Evolutionary conservation across 805 yeast genomes (phyloP), one percentile per base, ranked within the genome.

Genomic region (Ogataea sp.): DNA sequence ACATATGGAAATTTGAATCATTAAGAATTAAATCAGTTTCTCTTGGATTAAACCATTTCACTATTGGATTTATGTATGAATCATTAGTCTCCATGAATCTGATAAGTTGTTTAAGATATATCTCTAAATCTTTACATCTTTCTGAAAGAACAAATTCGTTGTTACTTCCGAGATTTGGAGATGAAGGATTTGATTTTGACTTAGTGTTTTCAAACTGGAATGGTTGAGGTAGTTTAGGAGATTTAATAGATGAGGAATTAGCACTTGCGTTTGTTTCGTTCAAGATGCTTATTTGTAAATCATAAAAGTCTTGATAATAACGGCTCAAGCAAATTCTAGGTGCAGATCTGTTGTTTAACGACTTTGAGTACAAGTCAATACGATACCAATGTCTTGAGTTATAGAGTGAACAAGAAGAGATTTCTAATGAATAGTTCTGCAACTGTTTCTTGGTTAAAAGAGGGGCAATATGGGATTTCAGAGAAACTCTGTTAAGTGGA

Each of bases 301-400:
- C 65, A 50, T 70, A 68, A 39, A 73, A 71, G 45, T 73, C 78
- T 49, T 69, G 73, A 46, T 71, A 73, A 50, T 66, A 72, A 15
- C 77, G 59, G 43, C 74, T 66, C 17, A 73, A 51, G 37, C 63
- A 62, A 40, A 65, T 58, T 32, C 59, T 63, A 15, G 30, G 9
- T 7, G 15, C 17, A n/a, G n/a, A n/a, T 31, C 55, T 57, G 18
- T 62, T 62, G 37, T 62, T 57, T 29, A 57, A 53, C 45, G 60
- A 56, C 6, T 50, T 43, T 20, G 33, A 34, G 6, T 34, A 9
- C 11, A 70, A 50, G 43, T 72, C 78, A 23, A 71, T 61, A 39
- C 73, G 59, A 46, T 73, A 73, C 77, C 78, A 73, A 47, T 62
- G 70, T 38, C 74, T 48, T n/a, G 70, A 68, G 32, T 68, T 60